Evolutionary conservation across 352 stramenopile species (phyloP).

Genomic region (Phytophthora pisi): DNA sequence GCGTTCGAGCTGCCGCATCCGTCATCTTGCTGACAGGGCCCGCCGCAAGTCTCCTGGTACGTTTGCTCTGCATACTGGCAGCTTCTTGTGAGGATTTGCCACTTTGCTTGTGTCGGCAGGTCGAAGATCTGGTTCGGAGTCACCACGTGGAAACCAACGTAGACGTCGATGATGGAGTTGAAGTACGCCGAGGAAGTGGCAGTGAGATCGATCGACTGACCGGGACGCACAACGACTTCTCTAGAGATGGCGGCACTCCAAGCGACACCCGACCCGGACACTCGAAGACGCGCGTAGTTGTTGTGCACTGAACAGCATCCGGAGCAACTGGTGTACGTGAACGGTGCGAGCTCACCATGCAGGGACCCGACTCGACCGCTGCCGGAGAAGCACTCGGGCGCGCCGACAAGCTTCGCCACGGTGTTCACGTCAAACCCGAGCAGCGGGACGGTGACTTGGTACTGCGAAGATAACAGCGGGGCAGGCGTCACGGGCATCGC

Average conservation of each 20-base stretch:
- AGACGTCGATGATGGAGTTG: slow-evolving; percentile 68
- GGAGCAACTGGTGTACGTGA: slow-evolving; percentile 65
- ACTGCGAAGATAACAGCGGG: slow-evolving; percentile 37
- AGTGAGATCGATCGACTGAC: slow-evolving; percentile 55
- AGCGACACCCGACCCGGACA: slow-evolving; percentile 34
- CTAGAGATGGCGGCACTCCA: slow-evolving; percentile 47
- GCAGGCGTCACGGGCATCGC: slow-evolving; percentile 43
- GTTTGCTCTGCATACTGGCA: slow-evolving; percentile 56
- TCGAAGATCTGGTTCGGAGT: slow-evolving; percentile 75
- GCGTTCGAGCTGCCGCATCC: slow-evolving; percentile 67
- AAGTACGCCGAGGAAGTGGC: slow-evolving; percentile 56
- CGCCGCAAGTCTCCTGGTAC: slow-evolving; percentile 56
- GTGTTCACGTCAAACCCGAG: slow-evolving; percentile 63
- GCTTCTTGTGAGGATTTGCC: slow-evolving; percentile 66
- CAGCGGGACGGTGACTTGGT: slow-evolving; percentile 46
- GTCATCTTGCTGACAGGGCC: slow-evolving; percentile 35
- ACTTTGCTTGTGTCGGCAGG: slow-evolving; percentile 49
- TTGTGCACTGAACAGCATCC: slow-evolving; percentile 70
- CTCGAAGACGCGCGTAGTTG: slow-evolving; percentile 54
- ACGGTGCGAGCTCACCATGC: slow-evolving; percentile 50
- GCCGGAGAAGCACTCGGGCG: slow-evolving; percentile 59
- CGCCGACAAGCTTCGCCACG: slow-evolving; percentile 72
- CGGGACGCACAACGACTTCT: slow-evolving; percentile 47
- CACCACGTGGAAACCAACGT: slow-evolving; percentile 74
- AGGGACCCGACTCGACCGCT: slow-evolving; percentile 56